A percentile compares a stretch with the other conserved stretches of the same genome.
These are phyloP conservation scores for Starmerella sirachaensis DNA, from an alignment of 805 yeast genomes.

Conservation along the genomic window DNA sequence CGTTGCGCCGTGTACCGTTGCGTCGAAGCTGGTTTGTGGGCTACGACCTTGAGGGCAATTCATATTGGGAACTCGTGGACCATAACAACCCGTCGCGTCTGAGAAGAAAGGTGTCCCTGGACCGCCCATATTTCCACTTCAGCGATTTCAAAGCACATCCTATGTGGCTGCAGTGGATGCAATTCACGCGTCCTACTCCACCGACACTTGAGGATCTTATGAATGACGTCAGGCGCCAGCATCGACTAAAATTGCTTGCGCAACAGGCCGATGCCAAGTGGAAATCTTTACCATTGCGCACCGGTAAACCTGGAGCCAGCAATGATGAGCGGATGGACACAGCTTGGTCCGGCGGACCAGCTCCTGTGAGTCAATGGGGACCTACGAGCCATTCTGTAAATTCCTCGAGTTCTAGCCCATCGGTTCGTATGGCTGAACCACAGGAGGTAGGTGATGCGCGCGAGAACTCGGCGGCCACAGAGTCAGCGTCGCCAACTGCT, in stretches of 20 bases:
- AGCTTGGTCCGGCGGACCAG: conserved; percentile 18
- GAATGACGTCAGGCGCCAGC: conserved; percentile 46
- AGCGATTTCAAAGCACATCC: conserved; percentile 28
- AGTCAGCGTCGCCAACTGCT: too few species aligned
- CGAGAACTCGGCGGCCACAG: too few species aligned
- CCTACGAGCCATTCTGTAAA: background rate
- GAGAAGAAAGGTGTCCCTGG: conserved; percentile 41
- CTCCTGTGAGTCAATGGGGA: background rate
- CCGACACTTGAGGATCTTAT: conserved; percentile 56
- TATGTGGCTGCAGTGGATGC: conserved; percentile 74
- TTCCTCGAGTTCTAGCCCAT: background rate
- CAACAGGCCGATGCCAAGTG: conserved; percentile 32
- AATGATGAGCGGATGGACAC: conserved; percentile 17
- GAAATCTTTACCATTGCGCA: conserved; percentile 28
- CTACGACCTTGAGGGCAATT: conserved; percentile 71
- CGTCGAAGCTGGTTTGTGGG: conserved; percentile 54
- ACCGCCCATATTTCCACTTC: conserved; percentile 32
- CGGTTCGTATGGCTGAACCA: too few species aligned
- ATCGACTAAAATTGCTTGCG: conserved; percentile 40
- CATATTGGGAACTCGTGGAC: conserved; percentile 69
- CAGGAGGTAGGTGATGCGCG: too few species aligned
- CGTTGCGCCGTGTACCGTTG: conserved; percentile 55
- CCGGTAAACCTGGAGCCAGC: background rate
- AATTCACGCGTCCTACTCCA: conserved; percentile 45
- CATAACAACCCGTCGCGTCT: conserved; percentile 40